Conservation (phyloP, 2,329 filamentous ascomycete genomes). For the Nigrospora osmanthi region DNA sequence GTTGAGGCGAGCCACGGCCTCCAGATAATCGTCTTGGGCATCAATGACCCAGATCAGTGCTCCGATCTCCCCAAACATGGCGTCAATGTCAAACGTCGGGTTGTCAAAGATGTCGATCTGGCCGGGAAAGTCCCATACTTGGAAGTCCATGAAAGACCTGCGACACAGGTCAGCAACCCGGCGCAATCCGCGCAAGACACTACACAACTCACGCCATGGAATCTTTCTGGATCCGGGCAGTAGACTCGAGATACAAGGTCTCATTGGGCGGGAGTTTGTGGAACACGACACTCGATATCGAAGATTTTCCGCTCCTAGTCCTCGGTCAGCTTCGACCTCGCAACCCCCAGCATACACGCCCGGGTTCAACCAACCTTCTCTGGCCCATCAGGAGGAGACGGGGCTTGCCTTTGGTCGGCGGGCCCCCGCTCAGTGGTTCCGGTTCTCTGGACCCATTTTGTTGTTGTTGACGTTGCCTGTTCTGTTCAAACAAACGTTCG, state of each 20-base stretch:
- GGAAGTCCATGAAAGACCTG: slow-evolving; percentile 98
- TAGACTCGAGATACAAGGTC: slow-evolving; percentile 92
- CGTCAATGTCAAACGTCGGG: slow-evolving; percentile 81
- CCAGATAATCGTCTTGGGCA: slow-evolving; percentile 94
- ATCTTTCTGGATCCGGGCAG: slow-evolving; percentile 88
- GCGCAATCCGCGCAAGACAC: neutral
- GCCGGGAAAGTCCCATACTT: slow-evolving; percentile 95
- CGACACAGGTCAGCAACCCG: slow-evolving; percentile 9
- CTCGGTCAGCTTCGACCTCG: neutral
- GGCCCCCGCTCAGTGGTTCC: slow-evolving; percentile 32
- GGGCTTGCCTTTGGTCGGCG: slow-evolving; percentile 61
- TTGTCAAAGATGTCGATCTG: slow-evolving; percentile 87
- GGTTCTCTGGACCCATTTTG: slow-evolving; percentile 35
- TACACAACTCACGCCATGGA: slow-evolving; percentile 73
- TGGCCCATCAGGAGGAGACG: slow-evolving; percentile 91
- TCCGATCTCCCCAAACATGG: slow-evolving; percentile 89
- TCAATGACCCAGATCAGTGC: slow-evolving; percentile 98
- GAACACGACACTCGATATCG: slow-evolving; percentile 98
- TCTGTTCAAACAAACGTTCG: slow-evolving; percentile 55
- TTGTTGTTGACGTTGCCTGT: slow-evolving; percentile 40
- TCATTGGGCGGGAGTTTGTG: slow-evolving; percentile 95
- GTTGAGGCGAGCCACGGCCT: slow-evolving; percentile 81
- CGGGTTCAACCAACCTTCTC: slow-evolving; percentile 58
- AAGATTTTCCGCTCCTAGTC: slow-evolving; percentile 88
- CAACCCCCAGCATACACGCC: neutral